Evolutionary conservation across 2,329 filamentous ascomycete species (phyloP).

Genomic region (Raffaelea ambrosiae): DNA sequence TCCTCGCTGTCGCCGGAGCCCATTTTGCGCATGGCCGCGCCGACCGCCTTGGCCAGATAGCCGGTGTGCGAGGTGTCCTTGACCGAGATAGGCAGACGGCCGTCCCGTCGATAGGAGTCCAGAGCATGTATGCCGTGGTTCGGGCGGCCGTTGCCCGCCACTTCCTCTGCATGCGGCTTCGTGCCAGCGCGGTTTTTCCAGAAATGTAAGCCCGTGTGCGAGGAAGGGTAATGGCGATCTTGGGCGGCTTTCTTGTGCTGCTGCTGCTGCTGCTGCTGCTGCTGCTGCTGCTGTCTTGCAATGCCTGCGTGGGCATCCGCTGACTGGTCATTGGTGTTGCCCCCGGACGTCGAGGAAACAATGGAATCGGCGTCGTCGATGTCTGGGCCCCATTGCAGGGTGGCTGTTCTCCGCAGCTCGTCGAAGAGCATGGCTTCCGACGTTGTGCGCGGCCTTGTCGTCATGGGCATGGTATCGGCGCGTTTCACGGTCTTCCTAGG

Average conservation of each 20-base stretch:
- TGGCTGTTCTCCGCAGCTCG: not conserved
- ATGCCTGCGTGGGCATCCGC: not conserved
- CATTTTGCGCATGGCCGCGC: conserved; percentile 52
- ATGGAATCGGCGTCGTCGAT: not conserved
- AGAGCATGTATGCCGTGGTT: no score
- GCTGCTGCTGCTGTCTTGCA: not conserved
- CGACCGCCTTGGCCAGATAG: conserved; percentile 66
- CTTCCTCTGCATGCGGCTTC: not conserved
- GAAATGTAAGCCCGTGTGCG: not conserved
- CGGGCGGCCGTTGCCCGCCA: not conserved
- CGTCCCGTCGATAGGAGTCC: conserved; percentile 47
- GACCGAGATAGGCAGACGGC: conserved; percentile 62
- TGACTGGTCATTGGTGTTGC: not conserved
- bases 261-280: not conserved
- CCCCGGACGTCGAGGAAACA: no score
- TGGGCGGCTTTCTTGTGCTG: not conserved
- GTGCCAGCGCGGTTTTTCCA: conserved; percentile 3
- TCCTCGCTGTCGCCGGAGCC: conserved; percentile 10
- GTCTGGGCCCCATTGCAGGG: not conserved
- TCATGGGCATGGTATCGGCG: not conserved
- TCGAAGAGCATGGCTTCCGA: not conserved
- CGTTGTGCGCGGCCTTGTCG: no score
- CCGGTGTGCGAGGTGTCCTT: conserved; percentile 62
- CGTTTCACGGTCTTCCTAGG: not conserved
- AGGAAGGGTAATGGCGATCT: no score